Evolutionary conservation across 139 green algal species (phyloP).

Genomic region (Picochlorum costavermella): DNA sequence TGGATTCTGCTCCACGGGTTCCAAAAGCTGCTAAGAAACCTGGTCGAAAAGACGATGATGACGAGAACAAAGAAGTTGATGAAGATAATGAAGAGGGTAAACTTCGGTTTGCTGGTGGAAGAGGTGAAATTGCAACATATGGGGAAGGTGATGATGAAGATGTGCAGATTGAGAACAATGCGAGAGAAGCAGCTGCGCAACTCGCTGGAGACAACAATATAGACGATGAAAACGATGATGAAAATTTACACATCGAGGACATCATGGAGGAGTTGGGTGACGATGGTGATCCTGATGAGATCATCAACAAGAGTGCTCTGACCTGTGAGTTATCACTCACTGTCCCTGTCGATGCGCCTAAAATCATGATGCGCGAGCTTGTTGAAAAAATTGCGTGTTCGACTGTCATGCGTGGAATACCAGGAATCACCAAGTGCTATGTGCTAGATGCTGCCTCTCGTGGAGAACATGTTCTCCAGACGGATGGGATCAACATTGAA

Average conservation of each 20-base stretch:
- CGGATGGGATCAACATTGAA: constrained; percentile 89
- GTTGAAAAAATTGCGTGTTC: constrained; percentile 60
- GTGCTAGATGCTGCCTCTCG: constrained; percentile 51
- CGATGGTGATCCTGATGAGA: background rate
- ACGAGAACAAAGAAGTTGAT: constrained; percentile 59
- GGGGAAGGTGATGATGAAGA: constrained; percentile 72
- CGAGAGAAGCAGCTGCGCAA: constrained; percentile 10
- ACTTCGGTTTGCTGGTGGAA: constrained; percentile 50
- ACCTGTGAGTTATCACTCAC: constrained; percentile 37
- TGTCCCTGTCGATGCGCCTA: constrained; percentile 56
- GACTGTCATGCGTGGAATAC: constrained; percentile 42
- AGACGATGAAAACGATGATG: constrained; percentile 2
- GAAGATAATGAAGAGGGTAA: constrained; percentile 68
- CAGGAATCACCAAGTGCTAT: constrained; percentile 58
- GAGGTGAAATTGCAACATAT: constrained; percentile 63
- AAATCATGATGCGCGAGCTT: constrained; percentile 83
- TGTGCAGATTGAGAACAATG: constrained; percentile 29
- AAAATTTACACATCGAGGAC: background rate
- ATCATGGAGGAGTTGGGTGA: constrained; percentile 8
- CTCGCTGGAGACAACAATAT: background rate
- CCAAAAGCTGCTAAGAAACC: background rate
- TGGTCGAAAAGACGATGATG: constrained; percentile 48
- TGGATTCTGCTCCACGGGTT: constrained; percentile 12
- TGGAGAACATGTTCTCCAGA: constrained; percentile 60
- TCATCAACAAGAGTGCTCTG: constrained; percentile 13